Base-by-base conservation (phyloP, 768 basidiomycete species). In the Pleurotus pulmonarius region DNA sequence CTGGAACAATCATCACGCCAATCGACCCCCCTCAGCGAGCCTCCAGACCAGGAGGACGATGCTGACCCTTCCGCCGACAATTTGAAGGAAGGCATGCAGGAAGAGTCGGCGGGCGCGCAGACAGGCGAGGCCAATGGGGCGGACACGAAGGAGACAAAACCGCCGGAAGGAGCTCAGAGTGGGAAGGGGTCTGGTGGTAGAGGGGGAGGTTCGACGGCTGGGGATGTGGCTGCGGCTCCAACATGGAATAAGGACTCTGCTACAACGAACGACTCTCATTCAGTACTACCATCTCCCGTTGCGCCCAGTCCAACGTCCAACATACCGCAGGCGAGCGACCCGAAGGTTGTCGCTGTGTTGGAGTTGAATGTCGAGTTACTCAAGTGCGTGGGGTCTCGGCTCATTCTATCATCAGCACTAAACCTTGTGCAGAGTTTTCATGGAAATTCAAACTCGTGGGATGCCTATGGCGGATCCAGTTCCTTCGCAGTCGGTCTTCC, bases 21-120 rank as follows among this genome's bases (percentile, higher is more conserved):
- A 57, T 86, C 86, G 18, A 89, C 88, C 0, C 89, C 89, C 3
- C 81, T 92, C 65, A 90, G 86, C 61, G 88, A 90, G 59, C 81
- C 53, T 55, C 54, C 54, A 55, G 54, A 55, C 46, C 54, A 45
- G 43, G 54, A 55, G 45, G 54, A 55, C 43, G 54, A 45, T 45
- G 43, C 45, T 55, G 54, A 55, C 39, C 39, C 51, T 40, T 24
- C 51, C 16, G 38, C 51, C 15, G 24, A 29, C 39, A 41, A 41
- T 39, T 53, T 53, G 51, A 53, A 53, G 51, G 51, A 53, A n/a
- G 51, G 51, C n/a, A 53, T 53, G 51, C 37, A 16, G 39, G 51
- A 53, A 40, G 51, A 53, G 51, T 53, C 51, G 4, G 37, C 39
- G 12, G 51, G 39, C 41, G 51, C 39, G 15, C 37, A 24, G 39